Percentiles rank a stretch among this genome's conserved stretches.
These are phyloP conservation scores for Colletotrichum tofieldiae DNA, from an alignment of 2,329 filamentous ascomycete genomes.

Conservation along the genomic window DNA sequence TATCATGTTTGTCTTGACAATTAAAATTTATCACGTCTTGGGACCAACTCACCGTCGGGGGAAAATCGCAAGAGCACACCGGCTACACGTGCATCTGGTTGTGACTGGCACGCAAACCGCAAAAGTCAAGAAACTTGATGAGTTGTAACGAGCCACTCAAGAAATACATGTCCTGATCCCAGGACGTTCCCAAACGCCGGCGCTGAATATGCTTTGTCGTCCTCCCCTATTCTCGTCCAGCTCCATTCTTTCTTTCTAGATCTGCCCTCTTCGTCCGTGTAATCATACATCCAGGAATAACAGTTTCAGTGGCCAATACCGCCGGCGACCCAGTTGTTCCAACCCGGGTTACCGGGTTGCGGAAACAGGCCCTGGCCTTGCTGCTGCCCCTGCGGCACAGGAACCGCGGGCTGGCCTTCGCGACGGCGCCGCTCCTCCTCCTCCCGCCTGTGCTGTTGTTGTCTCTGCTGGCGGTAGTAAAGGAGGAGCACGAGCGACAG, in stretches of 20 bases:
- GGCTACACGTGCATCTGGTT: background rate
- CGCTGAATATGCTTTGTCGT: constrained; percentile 38
- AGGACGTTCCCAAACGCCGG: constrained; percentile 23
- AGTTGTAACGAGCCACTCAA: constrained; percentile 9
- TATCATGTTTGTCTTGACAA: background rate
- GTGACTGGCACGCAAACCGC: background rate
- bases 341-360: constrained; percentile 77
- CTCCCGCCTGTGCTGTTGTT: constrained; percentile 67
- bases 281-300: constrained; percentile 13
- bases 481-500: constrained; percentile 83
- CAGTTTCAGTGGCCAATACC: constrained; percentile 72
- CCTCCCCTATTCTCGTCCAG: constrained; percentile 1
- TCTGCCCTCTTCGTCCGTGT: constrained; percentile 6
- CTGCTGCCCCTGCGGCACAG: constrained; percentile 27
- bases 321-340: constrained; percentile 75
- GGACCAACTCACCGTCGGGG: background rate
- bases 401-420: constrained; percentile 51
- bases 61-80: background rate
- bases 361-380: constrained; percentile 56
- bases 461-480: constrained; percentile 83
- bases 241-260: constrained; percentile 3
- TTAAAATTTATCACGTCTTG: background rate
- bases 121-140: background rate
- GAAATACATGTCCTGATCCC: constrained; percentile 14
- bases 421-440: constrained; percentile 55